These are phyloP conservation scores for Amanita jacksonii DNA, from an alignment of 768 basidiomycete species.

Conservation along the genomic window DNA sequence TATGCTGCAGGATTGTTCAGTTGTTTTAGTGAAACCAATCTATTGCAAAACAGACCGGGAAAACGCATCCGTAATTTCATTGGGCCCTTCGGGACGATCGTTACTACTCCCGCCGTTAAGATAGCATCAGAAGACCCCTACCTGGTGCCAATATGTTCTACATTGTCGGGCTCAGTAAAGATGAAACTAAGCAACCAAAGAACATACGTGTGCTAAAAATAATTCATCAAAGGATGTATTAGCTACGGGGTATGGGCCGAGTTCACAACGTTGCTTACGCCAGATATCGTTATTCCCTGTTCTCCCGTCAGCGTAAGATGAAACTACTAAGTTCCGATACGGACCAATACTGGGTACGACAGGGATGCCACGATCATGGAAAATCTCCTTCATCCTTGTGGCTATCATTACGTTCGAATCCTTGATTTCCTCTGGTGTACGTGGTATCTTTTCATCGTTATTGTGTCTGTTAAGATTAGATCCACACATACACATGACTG, in stretches of 20 bases:
- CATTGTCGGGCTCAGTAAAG: constrained; percentile 10
- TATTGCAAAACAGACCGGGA: constrained; percentile 40
- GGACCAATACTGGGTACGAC: constrained; percentile 74
- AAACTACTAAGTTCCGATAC: constrained; percentile 11
- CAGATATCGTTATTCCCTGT: constrained; percentile 89
- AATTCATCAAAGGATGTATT: constrained; percentile 7
- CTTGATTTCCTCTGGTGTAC: constrained; percentile 74
- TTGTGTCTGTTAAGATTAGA: constrained; percentile 51
- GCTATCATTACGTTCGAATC: constrained; percentile 61
- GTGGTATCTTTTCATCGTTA: constrained; percentile 71
- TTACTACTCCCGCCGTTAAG: constrained; percentile 6
- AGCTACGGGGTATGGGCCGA: constrained; percentile 11
- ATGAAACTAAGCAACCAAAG: constrained; percentile 6
- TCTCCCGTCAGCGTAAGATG: constrained; percentile 6
- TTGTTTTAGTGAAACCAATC: constrained; percentile 9
- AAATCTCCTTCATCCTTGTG: constrained; percentile 63
- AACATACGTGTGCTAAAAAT: constrained; percentile 46
- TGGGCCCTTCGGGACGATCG: constrained; percentile 42
- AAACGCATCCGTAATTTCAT: constrained; percentile 59
- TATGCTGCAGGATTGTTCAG: constrained; percentile 36
- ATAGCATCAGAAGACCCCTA: constrained; percentile 14
- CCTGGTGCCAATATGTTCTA: constrained; percentile 65
- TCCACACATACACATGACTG: background rate
- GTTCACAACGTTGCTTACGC: constrained; percentile 44
- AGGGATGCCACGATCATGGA: constrained; percentile 59